Evolutionary conservation across 1,284 basidiomycete species (phyloP).

Genomic region (Phylloporus gajari): DNA sequence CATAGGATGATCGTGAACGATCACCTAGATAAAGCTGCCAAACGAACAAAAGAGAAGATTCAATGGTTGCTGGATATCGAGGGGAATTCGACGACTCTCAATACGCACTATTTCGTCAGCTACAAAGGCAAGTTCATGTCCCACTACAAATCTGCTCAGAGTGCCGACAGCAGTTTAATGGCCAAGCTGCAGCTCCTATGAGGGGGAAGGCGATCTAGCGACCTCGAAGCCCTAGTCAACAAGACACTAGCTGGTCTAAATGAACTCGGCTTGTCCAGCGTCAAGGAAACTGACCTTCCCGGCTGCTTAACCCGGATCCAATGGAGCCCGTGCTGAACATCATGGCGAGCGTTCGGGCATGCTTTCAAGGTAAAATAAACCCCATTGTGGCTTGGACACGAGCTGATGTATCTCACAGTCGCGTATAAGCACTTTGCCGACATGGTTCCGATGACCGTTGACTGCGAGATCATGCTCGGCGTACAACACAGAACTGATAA

Average conservation of each 20-base stretch:
- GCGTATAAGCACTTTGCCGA: constrained; percentile 76
- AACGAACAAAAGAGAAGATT: constrained; percentile 53
- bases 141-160: constrained; percentile 57
- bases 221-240: constrained; percentile 8
- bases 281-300: constrained; percentile 59
- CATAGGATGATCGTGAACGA: constrained; percentile 58
- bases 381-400: background rate
- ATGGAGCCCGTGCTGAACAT: constrained; percentile 68
- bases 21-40: constrained; percentile 56
- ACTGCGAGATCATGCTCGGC: constrained; percentile 65
- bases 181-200: constrained; percentile 21
- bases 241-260: constrained; percentile 55
- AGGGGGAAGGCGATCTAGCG: background rate
- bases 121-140: constrained; percentile 68
- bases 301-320: constrained; percentile 62
- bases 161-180: constrained; percentile 42
- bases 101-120: constrained; percentile 65
- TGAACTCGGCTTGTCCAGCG: constrained; percentile 53
- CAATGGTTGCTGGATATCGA: constrained; percentile 67
- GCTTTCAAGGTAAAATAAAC: constrained; percentile 68
- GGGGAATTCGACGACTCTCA: constrained; percentile 62
- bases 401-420: constrained; percentile 53
- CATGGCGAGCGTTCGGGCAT: constrained; percentile 77
- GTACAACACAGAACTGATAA: constrained; percentile 55
- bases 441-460: constrained; percentile 70